A percentile compares a stretch with the other conserved stretches of the same genome.
Conservation (phyloP, 352 stramenopile genomes). For the Salisapilia sapeloensis region DNA sequence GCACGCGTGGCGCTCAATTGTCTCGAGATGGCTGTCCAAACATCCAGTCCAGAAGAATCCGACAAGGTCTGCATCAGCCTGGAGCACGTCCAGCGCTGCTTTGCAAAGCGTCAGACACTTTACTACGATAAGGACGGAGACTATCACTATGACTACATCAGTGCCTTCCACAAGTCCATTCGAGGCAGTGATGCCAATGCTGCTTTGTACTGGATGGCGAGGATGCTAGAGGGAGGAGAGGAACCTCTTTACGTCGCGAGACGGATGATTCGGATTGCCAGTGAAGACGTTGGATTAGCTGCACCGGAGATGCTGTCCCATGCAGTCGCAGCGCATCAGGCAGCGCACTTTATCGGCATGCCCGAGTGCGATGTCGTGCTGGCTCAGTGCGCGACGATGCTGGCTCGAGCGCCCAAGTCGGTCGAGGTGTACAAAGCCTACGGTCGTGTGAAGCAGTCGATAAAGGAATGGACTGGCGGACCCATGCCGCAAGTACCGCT, state of each 20-base stretch:
- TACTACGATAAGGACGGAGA: slow-evolving; percentile 78
- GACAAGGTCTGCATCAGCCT: slow-evolving; percentile 19
- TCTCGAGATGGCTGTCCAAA: slow-evolving; percentile 63
- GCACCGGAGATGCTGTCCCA: slow-evolving; percentile 49
- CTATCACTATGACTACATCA: slow-evolving; percentile 78
- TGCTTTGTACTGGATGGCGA: slow-evolving; percentile 68
- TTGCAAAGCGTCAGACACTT: slow-evolving; percentile 48
- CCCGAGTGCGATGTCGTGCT: slow-evolving; percentile 74
- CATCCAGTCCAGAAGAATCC: slow-evolving; percentile 10
- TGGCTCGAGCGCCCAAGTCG: slow-evolving; percentile 70
- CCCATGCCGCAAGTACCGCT: slow-evolving; percentile 55
- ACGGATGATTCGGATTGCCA: slow-evolving; percentile 70
- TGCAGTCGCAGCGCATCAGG: slow-evolving; percentile 51
- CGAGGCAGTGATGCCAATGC: slow-evolving; percentile 69
- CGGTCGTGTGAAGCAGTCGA: slow-evolving; percentile 51
- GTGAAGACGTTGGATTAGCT: slow-evolving; percentile 67
- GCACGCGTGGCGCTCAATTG: slow-evolving; percentile 68
- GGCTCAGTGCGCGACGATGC: slow-evolving; percentile 55
- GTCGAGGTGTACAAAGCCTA: slow-evolving; percentile 75
- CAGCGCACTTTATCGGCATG: slow-evolving; percentile 66
- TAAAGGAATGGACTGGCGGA: slow-evolving; percentile 30
- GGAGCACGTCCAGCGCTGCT: slow-evolving; percentile 50
- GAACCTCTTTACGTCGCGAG: slow-evolving; percentile 68
- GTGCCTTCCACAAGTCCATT: slow-evolving; percentile 72
- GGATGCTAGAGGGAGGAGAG: slow-evolving; percentile 77